Evolutionary conservation across 495 filamentous ascomycete species (phyloP), one percentile per base, ranked within the genome.

Genomic region (Lophium mytilinum): DNA sequence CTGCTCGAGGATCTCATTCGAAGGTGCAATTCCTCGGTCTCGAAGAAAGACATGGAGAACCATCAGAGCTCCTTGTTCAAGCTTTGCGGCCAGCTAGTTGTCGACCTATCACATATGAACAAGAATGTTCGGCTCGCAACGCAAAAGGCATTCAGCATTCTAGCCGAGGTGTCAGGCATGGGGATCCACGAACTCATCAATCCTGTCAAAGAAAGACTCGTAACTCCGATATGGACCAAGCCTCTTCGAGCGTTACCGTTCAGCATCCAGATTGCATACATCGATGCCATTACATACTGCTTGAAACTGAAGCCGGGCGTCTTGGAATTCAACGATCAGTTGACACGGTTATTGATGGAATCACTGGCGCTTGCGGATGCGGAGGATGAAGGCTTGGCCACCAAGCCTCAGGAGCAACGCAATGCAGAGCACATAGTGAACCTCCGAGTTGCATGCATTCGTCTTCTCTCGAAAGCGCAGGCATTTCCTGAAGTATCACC

Each of bases 201-300:
- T 50, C 89, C 90, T 3, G 87, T 93, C 50, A 92, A 91, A 65
- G 92, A 96, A 50, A 81, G 87, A 42, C 73, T 96, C 17, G 77
- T 97, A 10, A 78, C 80, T 57, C 86, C 90, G 0, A 95, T 99
- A 50, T 99, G 90, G 75, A 86, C 85, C 64, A 99, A 99, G 72
- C 94, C 94, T 30, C 70, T 99, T 21, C 80, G 94, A 50, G 94
- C 94, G 2, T 72, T 99, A 52, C 91, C 92, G 1, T 96, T 96
- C 66, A 77, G 86, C 4, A 88, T 84, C 1, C 94, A 99, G 69
- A 97, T 99, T 65, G 94, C 93, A 9, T 97, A 92, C 68, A 95
- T 99, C 61, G 93, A 97, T 69, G 94, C 91, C 6, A 90, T 99
- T 61, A 93, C 88, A 0, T 97, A 90, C 69, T 94, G 89, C 69